These are phyloP conservation scores for Schwanniomyces polymorphus DNA, from an alignment of 805 yeast genomes.

Conservation along the genomic window DNA sequence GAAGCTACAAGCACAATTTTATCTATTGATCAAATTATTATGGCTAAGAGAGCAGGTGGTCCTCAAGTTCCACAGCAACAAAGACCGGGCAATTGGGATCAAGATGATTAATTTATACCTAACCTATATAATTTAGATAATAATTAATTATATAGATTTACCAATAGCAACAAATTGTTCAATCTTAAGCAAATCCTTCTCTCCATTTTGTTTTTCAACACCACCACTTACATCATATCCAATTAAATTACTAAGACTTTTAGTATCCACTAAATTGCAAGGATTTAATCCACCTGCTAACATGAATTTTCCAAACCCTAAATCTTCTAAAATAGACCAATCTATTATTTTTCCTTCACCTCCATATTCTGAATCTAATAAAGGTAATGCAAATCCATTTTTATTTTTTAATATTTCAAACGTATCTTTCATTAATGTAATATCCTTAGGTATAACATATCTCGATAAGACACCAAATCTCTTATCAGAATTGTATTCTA, in stretches of 20 bases:
- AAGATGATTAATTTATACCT: conserved; percentile 58
- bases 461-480: conserved; percentile 70
- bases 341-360: conserved; percentile 85
- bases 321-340: conserved; percentile 57
- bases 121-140: neutral
- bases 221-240: conserved; percentile 98
- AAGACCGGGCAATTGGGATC: conserved; percentile 95
- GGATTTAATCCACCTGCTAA: conserved; percentile 91
- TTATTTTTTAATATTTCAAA: conserved; percentile 10
- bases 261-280: conserved; percentile 63
- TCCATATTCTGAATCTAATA: conserved; percentile 86
- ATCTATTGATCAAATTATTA: conserved; percentile 94
- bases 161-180: conserved; percentile 57
- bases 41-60: conserved; percentile 99
- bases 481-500: conserved; percentile 39
- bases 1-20: conserved; percentile 91
- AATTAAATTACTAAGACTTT: conserved; percentile 54
- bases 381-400: conserved; percentile 50
- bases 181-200: conserved; percentile 69
- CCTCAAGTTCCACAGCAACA: conserved; percentile 81
- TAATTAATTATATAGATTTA: conserved; percentile 14
- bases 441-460: conserved; percentile 58
- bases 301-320: conserved; percentile 45
- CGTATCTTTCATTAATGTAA: conserved; percentile 13
- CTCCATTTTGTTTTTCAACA: conserved; percentile 72